These are phyloP conservation scores for Bimuria novae-zelandiae DNA, from an alignment of 2,329 filamentous ascomycete genomes.

Conservation along the genomic window DNA sequence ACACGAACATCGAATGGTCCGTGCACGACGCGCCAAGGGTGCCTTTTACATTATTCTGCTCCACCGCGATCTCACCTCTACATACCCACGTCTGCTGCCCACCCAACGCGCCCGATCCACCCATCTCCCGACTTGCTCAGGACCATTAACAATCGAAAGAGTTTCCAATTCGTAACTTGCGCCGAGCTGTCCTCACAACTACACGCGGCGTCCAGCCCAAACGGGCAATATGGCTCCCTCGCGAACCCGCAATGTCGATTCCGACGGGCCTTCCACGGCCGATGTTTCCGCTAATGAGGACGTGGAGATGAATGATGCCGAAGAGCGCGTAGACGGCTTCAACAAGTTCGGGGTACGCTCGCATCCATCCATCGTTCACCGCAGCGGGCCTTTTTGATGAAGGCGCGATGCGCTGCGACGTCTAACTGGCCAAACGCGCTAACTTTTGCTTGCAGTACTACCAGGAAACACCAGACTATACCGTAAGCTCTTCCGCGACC, in stretches of 20 bases:
- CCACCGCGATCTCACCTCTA: conserved; percentile 14
- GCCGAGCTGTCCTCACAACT: conserved; percentile 17
- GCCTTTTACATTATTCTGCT: conserved; percentile 18
- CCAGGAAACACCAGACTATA: conserved; percentile 67
- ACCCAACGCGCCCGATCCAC: conserved; percentile 26
- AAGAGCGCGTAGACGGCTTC: conserved; percentile 38
- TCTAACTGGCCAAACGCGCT: conserved; percentile 22
- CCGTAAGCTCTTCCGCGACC: conserved; percentile 45
- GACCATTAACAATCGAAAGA: conserved; percentile 9
- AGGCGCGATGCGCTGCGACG: conserved; percentile 1
- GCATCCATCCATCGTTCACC: conserved; percentile 10
- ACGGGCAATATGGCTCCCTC: conserved; percentile 47
- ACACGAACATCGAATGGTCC: neutral
- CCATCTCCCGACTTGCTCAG: conserved; percentile 21
- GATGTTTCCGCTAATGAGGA: conserved; percentile 46
- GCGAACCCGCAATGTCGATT: conserved; percentile 41
- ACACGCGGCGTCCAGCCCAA: conserved; percentile 37
- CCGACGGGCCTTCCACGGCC: conserved; percentile 42
- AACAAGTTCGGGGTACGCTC: conserved; percentile 42
- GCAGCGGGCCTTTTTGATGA: neutral
- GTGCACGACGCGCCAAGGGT: conserved; percentile 15
- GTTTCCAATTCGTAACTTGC: conserved; percentile 1
- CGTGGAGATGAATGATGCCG: conserved; percentile 45
- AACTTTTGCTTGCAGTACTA: conserved; percentile 48
- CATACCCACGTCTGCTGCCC: conserved; percentile 14